phyloP scores from a whole-genome alignment of 371 early-diverging fungal genomes.

The Mucor ambiguus region DNA sequence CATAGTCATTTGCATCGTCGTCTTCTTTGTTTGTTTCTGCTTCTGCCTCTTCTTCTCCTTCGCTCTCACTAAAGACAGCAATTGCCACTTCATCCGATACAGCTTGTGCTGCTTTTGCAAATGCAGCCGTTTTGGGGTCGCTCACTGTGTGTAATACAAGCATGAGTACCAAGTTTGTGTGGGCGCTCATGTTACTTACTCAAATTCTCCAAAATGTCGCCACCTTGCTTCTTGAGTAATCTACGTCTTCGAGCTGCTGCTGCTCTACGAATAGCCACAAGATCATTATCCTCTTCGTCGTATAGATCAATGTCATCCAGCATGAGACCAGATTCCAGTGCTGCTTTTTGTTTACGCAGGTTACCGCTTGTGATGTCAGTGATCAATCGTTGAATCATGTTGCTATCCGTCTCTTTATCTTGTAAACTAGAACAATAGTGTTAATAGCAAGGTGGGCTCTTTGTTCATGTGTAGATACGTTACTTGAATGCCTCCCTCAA shows the following conservation, averaged over 20 bases:
- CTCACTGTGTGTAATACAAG: conserved; percentile 16
- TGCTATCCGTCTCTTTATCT: conserved; percentile 40
- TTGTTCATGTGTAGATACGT: neutral
- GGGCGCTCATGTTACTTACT: conserved; percentile 17
- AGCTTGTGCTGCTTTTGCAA: conserved; percentile 46
- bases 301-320: conserved; percentile 45
- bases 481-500: conserved; percentile 41
- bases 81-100: conserved; percentile 25
- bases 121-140: conserved; percentile 49
- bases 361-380: conserved; percentile 54
- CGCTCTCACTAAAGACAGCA: conserved; percentile 31
- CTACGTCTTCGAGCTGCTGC: conserved; percentile 41
- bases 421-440: conserved; percentile 28
- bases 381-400: conserved; percentile 42
- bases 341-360: conserved; percentile 41
- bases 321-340: conserved; percentile 38
- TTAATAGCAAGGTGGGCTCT: neutral
- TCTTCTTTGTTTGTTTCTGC: conserved; percentile 10
- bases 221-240: conserved; percentile 27
- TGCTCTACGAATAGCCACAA: conserved; percentile 38
- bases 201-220: conserved; percentile 34
- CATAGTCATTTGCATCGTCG: conserved; percentile 6
- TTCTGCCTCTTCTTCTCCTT: conserved; percentile 25
- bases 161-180: neutral
- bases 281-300: conserved; percentile 45